Conservation (phyloP, 805 yeast genomes). For the Maudiozyma turicensis region DNA sequence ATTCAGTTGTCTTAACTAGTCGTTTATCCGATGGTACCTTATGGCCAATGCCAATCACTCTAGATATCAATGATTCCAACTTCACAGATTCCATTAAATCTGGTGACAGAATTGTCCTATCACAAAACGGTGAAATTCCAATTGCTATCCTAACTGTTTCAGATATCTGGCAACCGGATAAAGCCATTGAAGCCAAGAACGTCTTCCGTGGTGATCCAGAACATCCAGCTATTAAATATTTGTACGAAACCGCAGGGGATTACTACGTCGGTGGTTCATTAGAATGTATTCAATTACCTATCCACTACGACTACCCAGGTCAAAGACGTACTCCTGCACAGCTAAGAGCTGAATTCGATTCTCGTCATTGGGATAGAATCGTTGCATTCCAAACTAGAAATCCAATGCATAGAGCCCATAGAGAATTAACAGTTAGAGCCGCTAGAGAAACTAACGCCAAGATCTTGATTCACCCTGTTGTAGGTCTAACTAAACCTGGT, state of each 20-base stretch:
- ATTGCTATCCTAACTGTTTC: constrained; percentile 74
- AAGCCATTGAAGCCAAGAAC: constrained; percentile 65
- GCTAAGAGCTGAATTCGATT: constrained; percentile 71
- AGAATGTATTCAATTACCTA: constrained; percentile 75
- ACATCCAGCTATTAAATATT: constrained; percentile 82
- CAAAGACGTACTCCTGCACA: constrained; percentile 86
- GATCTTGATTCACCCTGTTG: constrained; percentile 91
- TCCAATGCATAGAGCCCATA: constrained; percentile 98
- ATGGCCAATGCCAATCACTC: constrained; percentile 89
- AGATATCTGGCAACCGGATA: constrained; percentile 76
- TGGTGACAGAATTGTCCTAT: constrained; percentile 60
- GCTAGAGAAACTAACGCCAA: constrained; percentile 87
- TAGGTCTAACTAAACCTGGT: constrained; percentile 94
- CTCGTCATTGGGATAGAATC: constrained; percentile 76
- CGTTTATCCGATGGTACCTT: constrained; percentile 67
- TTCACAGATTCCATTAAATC: constrained; percentile 37
- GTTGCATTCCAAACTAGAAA: constrained; percentile 98
- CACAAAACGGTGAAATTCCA: constrained; percentile 71
- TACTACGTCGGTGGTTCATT: constrained; percentile 80
- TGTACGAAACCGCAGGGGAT: constrained; percentile 67
- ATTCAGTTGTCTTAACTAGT: constrained; percentile 53
- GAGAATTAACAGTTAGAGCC: constrained; percentile 92
- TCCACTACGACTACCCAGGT: constrained; percentile 83
- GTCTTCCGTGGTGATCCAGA: constrained; percentile 96
- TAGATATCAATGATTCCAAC: constrained; percentile 49